Conservation (phyloP, 2,329 filamentous ascomycete genomes). For the Diaporthe citri region DNA sequence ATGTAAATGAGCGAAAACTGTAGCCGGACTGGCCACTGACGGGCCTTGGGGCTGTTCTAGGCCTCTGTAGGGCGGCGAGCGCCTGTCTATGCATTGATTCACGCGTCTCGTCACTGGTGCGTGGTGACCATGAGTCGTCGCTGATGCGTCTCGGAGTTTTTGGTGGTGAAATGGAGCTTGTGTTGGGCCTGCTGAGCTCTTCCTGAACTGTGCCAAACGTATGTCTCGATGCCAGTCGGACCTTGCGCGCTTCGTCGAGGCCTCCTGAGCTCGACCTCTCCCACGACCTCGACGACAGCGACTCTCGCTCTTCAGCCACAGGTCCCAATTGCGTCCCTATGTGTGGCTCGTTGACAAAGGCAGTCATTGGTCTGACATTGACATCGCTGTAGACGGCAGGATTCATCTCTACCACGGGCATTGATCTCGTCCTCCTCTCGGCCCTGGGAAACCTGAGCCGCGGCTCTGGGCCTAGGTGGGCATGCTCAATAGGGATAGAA, state of each 20-base stretch:
- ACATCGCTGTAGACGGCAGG: constrained; percentile 12
- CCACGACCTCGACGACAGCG: constrained; percentile 37
- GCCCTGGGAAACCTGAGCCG: constrained; percentile 42
- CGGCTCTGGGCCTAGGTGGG: constrained; percentile 53
- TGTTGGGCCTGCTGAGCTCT: constrained; percentile 38
- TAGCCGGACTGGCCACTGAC: constrained; percentile 32
- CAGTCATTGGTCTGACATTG: constrained; percentile 31
- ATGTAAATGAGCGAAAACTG: constrained; percentile 36
- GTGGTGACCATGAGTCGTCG: constrained; percentile 22
- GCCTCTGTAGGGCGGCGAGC: constrained; percentile 34
- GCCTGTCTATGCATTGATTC: constrained; percentile 23
- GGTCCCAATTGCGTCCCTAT: constrained; percentile 48
- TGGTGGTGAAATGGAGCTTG: constrained; percentile 42
- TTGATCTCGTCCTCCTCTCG: constrained; percentile 8
- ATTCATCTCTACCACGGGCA: constrained; percentile 12
- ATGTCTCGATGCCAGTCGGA: constrained; percentile 30
- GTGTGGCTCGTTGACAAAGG: constrained; percentile 28
- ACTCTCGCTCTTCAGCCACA: constrained; percentile 53
- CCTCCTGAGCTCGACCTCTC: constrained; percentile 10
- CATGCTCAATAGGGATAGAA: constrained; percentile 67
- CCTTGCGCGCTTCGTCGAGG: constrained; percentile 45
- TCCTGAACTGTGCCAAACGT: constrained; percentile 42
- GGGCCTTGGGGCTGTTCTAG: constrained; percentile 12
- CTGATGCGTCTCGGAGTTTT: constrained; percentile 33
- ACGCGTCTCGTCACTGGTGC: constrained; percentile 47